phyloP scores from a whole-genome alignment of 1,284 basidiomycete species.

The Serendipita sp. region DNA sequence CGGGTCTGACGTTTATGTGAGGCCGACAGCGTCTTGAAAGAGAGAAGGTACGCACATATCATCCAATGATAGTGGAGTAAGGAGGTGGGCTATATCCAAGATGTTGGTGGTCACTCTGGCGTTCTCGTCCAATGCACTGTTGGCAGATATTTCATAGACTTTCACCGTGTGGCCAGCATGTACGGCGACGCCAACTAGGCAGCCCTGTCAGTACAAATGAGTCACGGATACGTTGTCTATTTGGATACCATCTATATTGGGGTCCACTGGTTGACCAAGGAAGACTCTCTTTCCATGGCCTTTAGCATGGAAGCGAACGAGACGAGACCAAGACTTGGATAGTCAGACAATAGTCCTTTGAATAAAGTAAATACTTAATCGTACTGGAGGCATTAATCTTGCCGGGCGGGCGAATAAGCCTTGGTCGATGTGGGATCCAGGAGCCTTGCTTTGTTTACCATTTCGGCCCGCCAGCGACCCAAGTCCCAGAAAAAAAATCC shows the following conservation, averaged over 20 bases:
- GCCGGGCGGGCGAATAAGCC: background rate
- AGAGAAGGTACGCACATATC: constrained; percentile 13
- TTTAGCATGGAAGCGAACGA: constrained; percentile 70
- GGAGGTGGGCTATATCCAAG: constrained; percentile 53
- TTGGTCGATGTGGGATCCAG: background rate
- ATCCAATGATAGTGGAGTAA: constrained; percentile 47
- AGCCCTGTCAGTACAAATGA: background rate
- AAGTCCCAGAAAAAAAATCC: background rate
- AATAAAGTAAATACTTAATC: background rate
- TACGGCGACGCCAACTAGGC: constrained; percentile 54
- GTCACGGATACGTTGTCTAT: background rate
- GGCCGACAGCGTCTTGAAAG: background rate
- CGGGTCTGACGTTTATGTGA: constrained; percentile 35
- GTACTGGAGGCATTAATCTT: background rate
- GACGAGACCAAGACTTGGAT: constrained; percentile 42
- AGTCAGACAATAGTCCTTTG: background rate
- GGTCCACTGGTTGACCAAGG: constrained; percentile 62
- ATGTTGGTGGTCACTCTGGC: constrained; percentile 47
- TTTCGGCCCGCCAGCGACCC: background rate
- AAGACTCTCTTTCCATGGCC: constrained; percentile 55
- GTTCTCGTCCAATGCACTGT: constrained; percentile 41
- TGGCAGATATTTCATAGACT: constrained; percentile 55
- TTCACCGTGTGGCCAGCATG: constrained; percentile 38
- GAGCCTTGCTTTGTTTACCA: background rate
- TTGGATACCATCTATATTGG: constrained; percentile 43